Base-by-base conservation (phyloP, 257 asterid species). In the Voacanga thouarsii region DNA sequence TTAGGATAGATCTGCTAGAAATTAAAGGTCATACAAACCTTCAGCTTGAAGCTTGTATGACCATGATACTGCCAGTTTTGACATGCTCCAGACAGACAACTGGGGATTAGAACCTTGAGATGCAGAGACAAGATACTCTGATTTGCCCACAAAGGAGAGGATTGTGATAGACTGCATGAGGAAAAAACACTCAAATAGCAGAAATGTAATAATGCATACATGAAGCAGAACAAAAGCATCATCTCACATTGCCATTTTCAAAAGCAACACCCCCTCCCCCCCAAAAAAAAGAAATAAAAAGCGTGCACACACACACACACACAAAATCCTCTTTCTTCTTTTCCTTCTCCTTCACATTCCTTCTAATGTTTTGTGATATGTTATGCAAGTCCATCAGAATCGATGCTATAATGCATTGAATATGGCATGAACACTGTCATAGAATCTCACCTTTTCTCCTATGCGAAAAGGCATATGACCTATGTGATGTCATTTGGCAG, bases 101-200 rank as follows among this genome's bases (percentile, higher is more conserved):
- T 87, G 92, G 0, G 97, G 90, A 70, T 80, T 83, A 71, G 88
- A 82, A 56, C 97, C 99, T 80, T 79, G 90, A 45, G 98, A 90
- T 43, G 90, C 83, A 63, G 99, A 90, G 72, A 96, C 92, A 47
- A 96, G 90, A 85, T 96, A 89, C 28, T 88, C 87, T 0, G 97
- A 90, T 84, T 87, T 89, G 77, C 99, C 99, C 79, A 92, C 88
- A 80, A 93, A 96, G 72, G 94, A 76, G 75, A 96, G 91, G 39
- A 82, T 81, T 19, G 83, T 60, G 51, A 92, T 92, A 79, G 94
- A 89, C 98, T 96, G 91, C 79, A 60, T 37, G 60, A 75, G 61
- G 69, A 50, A 55, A 75, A 73, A 28, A 64, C 77, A 75, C 49
- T 68, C 60, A 74, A 69, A 45, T 77, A 72, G 80, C 81, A 76